Conservation (phyloP, 2,329 filamentous ascomycete genomes). For the Aureobasidium zeae region DNA sequence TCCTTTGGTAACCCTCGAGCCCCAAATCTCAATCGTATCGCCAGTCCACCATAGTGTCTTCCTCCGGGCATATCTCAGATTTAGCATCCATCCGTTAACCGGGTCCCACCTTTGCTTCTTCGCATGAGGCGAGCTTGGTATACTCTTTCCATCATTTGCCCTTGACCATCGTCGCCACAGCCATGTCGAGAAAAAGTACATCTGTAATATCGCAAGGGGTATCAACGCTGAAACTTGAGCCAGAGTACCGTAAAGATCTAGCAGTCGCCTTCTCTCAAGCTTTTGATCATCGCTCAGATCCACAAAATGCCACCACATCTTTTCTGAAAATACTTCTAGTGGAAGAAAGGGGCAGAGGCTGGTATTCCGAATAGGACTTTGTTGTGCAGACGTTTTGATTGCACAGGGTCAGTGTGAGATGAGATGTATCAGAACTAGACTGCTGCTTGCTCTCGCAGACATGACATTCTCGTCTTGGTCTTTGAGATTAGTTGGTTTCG, state of each 20-base stretch:
- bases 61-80: slow-evolving; percentile 22
- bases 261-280: slow-evolving; percentile 40
- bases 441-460: no score
- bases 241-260: slow-evolving; percentile 47
- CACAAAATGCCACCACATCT: slow-evolving; percentile 44
- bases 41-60: slow-evolving; percentile 29
- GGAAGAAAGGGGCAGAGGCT: no score
- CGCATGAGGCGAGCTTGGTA: slow-evolving; percentile 35
- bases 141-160: slow-evolving; percentile 21
- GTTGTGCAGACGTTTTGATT: no score
- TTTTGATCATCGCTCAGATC: slow-evolving; percentile 42
- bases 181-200: slow-evolving; percentile 31
- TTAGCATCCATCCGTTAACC: slow-evolving; percentile 23
- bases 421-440: no score
- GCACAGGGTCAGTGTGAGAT: no score
- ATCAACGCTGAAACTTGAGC: slow-evolving; percentile 47
- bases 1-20: slow-evolving; percentile 41
- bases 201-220: slow-evolving; percentile 36
- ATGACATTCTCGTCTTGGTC: no score
- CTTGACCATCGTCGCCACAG: slow-evolving; percentile 18
- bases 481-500: no score
- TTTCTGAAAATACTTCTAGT: no score
- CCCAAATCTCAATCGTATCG: slow-evolving; percentile 19
- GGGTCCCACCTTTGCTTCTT: slow-evolving; percentile 25
- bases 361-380: no score